Conservation (phyloP, 202 grass and related monocot species). For the Hordeum pubiflorum region DNA sequence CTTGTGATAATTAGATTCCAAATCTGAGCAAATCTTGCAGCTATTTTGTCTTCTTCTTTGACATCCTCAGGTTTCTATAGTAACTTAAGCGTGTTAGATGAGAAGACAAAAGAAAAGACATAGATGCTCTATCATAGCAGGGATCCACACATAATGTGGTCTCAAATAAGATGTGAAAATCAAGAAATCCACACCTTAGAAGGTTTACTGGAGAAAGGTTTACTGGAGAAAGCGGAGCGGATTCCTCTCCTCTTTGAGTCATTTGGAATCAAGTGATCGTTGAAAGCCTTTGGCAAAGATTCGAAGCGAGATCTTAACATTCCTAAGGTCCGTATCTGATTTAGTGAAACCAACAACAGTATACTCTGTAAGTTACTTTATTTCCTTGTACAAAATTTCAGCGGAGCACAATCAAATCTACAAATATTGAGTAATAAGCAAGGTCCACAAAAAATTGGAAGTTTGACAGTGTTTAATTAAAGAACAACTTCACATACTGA, state of each 20-base stretch:
- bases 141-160: not conserved
- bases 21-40: constrained; percentile 83
- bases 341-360: constrained; percentile 20
- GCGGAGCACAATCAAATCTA: not conserved
- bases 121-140: not conserved
- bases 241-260: constrained; percentile 59
- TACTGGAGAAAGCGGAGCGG: constrained; percentile 58
- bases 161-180: constrained; percentile 15
- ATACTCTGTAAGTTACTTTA: constrained; percentile 19
- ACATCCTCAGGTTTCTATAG: constrained; percentile 40
- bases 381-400: constrained; percentile 6
- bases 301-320: constrained; percentile 85
- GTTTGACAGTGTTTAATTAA: not conserved
- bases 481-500: not conserved
- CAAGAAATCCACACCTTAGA: constrained; percentile 42
- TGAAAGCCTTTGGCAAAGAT: constrained; percentile 63
- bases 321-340: constrained; percentile 79
- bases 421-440: constrained; percentile 6
- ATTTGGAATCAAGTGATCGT: constrained; percentile 63
- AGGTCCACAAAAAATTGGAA: not conserved
- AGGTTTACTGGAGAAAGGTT: constrained; percentile 73
- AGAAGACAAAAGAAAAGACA: constrained; percentile 13
- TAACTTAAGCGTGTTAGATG: constrained; percentile 18
- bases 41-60: constrained; percentile 56
- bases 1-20: constrained; percentile 98